phyloP scores from a whole-genome alignment of 768 basidiomycete genomes.

The Boletales sp. region DNA sequence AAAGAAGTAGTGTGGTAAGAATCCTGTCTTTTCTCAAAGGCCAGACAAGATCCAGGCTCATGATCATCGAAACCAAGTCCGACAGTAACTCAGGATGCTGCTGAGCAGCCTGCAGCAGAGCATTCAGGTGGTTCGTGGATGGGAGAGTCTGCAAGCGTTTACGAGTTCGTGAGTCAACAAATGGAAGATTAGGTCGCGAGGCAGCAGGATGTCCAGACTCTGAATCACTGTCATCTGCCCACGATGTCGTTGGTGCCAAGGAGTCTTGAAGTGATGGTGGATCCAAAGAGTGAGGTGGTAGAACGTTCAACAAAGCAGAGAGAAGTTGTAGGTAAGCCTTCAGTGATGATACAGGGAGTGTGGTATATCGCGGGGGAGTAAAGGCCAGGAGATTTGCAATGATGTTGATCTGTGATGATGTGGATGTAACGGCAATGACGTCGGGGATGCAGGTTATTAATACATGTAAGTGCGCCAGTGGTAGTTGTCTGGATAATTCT shows the following conservation, averaged over 20 bases:
- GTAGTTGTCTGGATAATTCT: slow-evolving; percentile 60
- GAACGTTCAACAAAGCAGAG: slow-evolving; percentile 44
- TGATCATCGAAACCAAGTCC: slow-evolving; percentile 54
- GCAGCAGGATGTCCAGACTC: slow-evolving; percentile 36
- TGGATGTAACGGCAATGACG: slow-evolving; percentile 32
- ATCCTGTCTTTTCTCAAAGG: slow-evolving; percentile 54
- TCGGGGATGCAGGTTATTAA: slow-evolving; percentile 26
- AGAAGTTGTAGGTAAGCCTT: slow-evolving; percentile 53
- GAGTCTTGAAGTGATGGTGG: slow-evolving; percentile 30
- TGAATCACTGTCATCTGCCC: slow-evolving; percentile 36
- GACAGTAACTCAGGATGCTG: slow-evolving; percentile 37
- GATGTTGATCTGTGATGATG: slow-evolving; percentile 49
- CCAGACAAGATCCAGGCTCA: slow-evolving; percentile 59
- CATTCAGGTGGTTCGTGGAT: slow-evolving; percentile 47
- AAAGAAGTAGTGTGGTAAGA: slow-evolving; percentile 49
- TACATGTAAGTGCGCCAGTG: slow-evolving; percentile 41
- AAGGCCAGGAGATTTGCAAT: slow-evolving; percentile 71
- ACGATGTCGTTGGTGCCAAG: slow-evolving; percentile 4
- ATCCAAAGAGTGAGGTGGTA: slow-evolving; percentile 55
- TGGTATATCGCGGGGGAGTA: slow-evolving; percentile 55
- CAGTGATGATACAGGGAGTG: slow-evolving; percentile 43
- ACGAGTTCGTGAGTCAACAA: slow-evolving; percentile 54
- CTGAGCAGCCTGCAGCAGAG: slow-evolving; percentile 47
- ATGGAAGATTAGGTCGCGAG: slow-evolving; percentile 32
- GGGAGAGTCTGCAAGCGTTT: slow-evolving; percentile 62